These are phyloP conservation scores for Zizania palustris DNA, from an alignment of 202 grass and related monocot genomes.

Conservation along the genomic window DNA sequence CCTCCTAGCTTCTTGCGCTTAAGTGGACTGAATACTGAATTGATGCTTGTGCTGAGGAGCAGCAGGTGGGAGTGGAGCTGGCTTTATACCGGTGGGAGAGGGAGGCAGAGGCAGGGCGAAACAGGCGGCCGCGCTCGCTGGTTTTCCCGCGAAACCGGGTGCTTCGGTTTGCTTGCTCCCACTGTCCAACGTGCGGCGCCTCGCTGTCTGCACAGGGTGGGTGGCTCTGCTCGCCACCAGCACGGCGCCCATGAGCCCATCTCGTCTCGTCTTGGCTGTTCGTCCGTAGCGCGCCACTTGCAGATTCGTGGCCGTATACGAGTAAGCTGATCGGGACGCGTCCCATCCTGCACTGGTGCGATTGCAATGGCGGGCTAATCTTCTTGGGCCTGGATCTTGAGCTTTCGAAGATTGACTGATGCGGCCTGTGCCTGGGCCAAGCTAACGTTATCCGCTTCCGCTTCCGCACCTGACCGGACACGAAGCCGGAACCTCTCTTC, in stretches of 20 bases:
- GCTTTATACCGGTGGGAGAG: not conserved
- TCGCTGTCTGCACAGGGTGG: not conserved
- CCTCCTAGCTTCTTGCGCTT: not conserved
- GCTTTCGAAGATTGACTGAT: not conserved
- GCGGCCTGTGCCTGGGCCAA: not conserved
- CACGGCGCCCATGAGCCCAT: not conserved
- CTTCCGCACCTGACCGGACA: not conserved
- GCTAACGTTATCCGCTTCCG: slow-evolving; percentile 39
- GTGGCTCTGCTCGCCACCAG: not conserved
- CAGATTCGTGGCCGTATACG: not conserved
- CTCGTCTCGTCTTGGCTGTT: not conserved
- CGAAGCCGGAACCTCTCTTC: not conserved
- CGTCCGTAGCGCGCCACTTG: not conserved
- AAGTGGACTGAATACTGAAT: not conserved
- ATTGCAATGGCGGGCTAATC: not conserved
- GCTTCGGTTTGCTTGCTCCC: not conserved
- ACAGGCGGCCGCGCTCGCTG: slow-evolving; percentile 39
- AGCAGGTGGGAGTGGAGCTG: not conserved
- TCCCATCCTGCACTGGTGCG: no score
- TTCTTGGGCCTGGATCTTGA: not conserved
- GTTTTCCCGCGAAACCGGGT: slow-evolving; percentile 25
- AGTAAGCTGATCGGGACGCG: not conserved
- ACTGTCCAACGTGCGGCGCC: not conserved
- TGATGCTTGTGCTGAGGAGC: not conserved
- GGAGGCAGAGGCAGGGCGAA: not conserved